Evolutionary conservation across 208 protist species (phyloP).

Genomic region (Trypanosoma caninum): DNA sequence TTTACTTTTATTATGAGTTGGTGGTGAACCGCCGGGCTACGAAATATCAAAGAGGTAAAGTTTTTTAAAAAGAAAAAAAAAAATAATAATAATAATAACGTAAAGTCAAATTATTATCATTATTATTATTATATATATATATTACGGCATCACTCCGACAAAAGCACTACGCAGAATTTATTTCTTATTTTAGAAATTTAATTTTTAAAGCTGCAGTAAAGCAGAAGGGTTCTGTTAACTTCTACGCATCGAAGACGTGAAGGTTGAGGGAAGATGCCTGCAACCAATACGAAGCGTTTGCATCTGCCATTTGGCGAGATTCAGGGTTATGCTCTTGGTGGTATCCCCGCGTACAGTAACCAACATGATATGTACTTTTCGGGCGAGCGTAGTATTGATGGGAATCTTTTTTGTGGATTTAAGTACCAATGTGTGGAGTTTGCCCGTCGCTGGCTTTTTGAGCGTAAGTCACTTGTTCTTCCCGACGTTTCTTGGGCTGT

Average conservation of each 20-base stretch:
- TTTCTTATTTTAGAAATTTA: too few species aligned
- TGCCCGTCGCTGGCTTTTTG: conserved; percentile 79
- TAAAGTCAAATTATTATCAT: too few species aligned
- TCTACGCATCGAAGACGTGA: too few species aligned
- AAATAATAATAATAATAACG: too few species aligned
- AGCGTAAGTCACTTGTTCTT: conserved; percentile 75
- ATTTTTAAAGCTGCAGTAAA: too few species aligned
- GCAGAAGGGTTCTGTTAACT: too few species aligned
- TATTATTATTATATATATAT: too few species aligned
- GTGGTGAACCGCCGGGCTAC: too few species aligned
- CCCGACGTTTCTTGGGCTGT: conserved; percentile 81
- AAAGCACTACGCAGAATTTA: too few species aligned
- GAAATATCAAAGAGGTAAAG: too few species aligned
- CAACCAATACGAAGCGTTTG: background rate
- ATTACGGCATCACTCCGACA: too few species aligned
- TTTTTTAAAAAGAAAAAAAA: conserved; percentile 3
- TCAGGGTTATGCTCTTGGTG: conserved; percentile 70
- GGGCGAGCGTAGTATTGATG: conserved; percentile 75
- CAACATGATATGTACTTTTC: conserved; percentile 85
- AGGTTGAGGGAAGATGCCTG: background rate
- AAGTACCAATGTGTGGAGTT: conserved; percentile 92
- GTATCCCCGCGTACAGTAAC: conserved; percentile 88
- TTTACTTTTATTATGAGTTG: conserved; percentile 21
- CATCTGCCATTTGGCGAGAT: conserved; percentile 60
- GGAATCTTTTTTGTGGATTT: conserved; percentile 77